phyloP scores from a whole-genome alignment of 495 filamentous ascomycete genomes.

The Lasiosphaeria hispida region DNA sequence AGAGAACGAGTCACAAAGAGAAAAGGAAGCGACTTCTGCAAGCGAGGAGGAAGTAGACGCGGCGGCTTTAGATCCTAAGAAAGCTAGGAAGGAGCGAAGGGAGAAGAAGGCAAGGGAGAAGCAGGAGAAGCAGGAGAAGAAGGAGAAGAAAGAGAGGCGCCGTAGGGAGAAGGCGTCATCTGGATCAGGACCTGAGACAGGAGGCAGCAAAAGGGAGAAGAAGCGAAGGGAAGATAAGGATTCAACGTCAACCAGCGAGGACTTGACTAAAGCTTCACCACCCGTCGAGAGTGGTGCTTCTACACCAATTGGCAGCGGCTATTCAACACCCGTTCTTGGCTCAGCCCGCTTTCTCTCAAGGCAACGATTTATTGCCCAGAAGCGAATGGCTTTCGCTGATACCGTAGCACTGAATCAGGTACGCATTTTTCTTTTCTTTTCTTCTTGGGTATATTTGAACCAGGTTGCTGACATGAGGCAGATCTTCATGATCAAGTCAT shows the following conservation, averaged over 20 bases:
- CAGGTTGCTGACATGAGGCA: conserved; percentile 42
- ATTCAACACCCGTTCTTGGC: conserved; percentile 40
- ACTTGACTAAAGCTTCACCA: conserved; percentile 9
- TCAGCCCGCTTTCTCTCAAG: conserved; percentile 62
- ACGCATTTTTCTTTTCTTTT: conserved; percentile 21
- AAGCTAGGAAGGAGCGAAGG: conserved; percentile 36
- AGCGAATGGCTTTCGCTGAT: conserved; percentile 71
- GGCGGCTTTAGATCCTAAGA: conserved; percentile 22
- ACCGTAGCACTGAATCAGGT: conserved; percentile 75
- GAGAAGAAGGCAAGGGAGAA: conserved; percentile 33
- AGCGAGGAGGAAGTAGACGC: conserved; percentile 13
- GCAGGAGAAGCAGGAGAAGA: conserved; percentile 45
- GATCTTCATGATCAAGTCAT: conserved; percentile 73
- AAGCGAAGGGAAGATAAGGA: conserved; percentile 27
- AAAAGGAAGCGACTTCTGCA: conserved; percentile 36
- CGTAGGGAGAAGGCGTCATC: conserved; percentile 44
- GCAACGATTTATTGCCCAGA: conserved; percentile 72
- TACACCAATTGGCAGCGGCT: conserved; percentile 27
- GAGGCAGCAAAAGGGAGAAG: conserved; percentile 22
- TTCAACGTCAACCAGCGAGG: conserved; percentile 22
- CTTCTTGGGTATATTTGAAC: background rate
- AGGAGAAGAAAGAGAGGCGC: conserved; percentile 44
- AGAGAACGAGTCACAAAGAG: conserved; percentile 28
- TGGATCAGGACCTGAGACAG: conserved; percentile 22
- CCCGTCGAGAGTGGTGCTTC: conserved; percentile 25